Conservation (phyloP, 169 alveolate species). For the Cryptosporidium tyzzeri region DNA sequence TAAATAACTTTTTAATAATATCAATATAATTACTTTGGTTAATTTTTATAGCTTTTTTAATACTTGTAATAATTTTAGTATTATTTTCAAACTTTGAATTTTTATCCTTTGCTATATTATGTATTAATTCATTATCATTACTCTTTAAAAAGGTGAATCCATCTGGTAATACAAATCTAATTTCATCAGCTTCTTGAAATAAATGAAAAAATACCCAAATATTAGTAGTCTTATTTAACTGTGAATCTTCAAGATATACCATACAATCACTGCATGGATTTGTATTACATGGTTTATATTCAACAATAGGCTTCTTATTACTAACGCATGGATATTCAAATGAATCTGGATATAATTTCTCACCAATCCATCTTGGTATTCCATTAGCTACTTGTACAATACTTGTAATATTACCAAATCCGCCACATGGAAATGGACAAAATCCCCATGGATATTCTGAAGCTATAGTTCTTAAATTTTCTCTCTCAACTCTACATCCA, state of each 20-base stretch:
- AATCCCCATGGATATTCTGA: slow-evolving; percentile 77
- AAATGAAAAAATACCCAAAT: slow-evolving; percentile 69
- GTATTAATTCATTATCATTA: slow-evolving; percentile 37
- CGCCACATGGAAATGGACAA: slow-evolving; percentile 76
- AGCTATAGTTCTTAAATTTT: slow-evolving; percentile 69
- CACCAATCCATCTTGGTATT: slow-evolving; percentile 74
- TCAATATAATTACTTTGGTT: slow-evolving; percentile 27
- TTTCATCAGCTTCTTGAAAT: slow-evolving; percentile 73
- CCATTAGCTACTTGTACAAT: slow-evolving; percentile 73
- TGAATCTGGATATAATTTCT: slow-evolving; percentile 59
- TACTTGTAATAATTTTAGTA: slow-evolving; percentile 5
- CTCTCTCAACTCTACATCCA: slow-evolving; percentile 75
- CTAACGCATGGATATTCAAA: slow-evolving; percentile 74
- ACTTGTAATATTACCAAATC: slow-evolving; percentile 73
- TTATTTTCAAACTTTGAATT: not conserved
- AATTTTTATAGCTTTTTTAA: slow-evolving; percentile 1
- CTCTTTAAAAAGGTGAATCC: slow-evolving; percentile 50
- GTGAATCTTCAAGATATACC: slow-evolving; percentile 61
- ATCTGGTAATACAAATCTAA: slow-evolving; percentile 32
- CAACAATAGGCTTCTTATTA: slow-evolving; percentile 68
- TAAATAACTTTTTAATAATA: slow-evolving; percentile 6
- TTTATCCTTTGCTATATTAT: slow-evolving; percentile 1
- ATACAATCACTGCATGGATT: slow-evolving; percentile 74
- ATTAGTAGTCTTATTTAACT: slow-evolving; percentile 39
- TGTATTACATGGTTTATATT: slow-evolving; percentile 63